A percentile compares a stretch with the other conserved stretches of the same genome.
These are phyloP conservation scores for Yarrowia sp. DNA, from an alignment of 805 yeast species.

Conservation along the genomic window DNA sequence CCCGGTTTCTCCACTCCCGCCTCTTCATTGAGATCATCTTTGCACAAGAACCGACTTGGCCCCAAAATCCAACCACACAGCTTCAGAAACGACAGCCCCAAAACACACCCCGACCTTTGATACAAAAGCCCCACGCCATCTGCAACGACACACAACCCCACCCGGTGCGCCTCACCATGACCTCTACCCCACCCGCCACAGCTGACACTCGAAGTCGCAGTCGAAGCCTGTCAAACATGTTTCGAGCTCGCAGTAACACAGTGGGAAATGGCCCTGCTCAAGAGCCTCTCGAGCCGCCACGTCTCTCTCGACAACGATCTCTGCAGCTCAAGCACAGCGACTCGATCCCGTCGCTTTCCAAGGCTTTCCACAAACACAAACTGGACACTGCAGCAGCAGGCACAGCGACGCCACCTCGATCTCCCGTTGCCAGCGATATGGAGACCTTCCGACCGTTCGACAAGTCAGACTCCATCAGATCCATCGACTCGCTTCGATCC, in stretches of 20 bases:
- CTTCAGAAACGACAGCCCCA: background rate
- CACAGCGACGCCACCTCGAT: constrained; percentile 17
- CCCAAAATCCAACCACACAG: background rate
- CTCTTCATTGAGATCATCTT: background rate
- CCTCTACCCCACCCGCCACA: background rate
- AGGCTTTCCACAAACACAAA: background rate
- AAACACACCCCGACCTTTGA: too few relatives aligned
- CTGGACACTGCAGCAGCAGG: background rate
- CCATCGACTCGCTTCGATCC: constrained; percentile 5
- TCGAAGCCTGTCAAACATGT: constrained; percentile 23
- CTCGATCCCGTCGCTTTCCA: background rate
- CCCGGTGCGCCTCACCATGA: background rate
- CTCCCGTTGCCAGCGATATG: background rate
- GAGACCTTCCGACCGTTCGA: constrained; percentile 8
- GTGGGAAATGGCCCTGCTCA: background rate
- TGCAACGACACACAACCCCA: background rate
- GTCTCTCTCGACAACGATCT: constrained; percentile 8
- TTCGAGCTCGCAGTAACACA: constrained; percentile 15
- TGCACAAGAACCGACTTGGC: background rate
- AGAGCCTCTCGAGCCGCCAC: constrained; percentile 8
- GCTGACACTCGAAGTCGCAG: constrained; percentile 11
- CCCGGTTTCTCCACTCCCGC: background rate
- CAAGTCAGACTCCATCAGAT: background rate
- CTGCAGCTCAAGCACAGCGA: constrained; percentile 18
- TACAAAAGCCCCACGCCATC: background rate